phyloP scores from a whole-genome alignment of 139 green algal genomes.

The Chlamydomonas asymmetrica region DNA sequence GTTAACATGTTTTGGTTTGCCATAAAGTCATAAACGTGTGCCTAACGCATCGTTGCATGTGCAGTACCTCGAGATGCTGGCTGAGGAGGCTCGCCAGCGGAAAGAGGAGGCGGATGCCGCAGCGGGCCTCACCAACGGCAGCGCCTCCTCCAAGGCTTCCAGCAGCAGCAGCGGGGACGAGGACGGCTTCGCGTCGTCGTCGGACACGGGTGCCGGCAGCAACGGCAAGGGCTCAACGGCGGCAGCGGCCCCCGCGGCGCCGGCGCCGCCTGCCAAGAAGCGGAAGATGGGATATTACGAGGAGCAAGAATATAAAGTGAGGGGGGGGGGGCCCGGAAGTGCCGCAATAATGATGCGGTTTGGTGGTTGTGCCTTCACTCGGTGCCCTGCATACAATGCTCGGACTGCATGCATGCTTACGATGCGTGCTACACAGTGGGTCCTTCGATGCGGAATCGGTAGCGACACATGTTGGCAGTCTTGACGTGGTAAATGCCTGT shows the following conservation, averaged over 20 bases:
- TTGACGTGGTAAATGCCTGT: too few relatives aligned
- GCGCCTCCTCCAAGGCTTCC: not conserved
- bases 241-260: not conserved
- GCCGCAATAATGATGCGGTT: not conserved
- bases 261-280: conserved; percentile 13
- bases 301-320: conserved; percentile 49
- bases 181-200: too few relatives aligned
- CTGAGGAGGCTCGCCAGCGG: conserved; percentile 34
- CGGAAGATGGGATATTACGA: conserved; percentile 56
- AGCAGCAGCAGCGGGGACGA: conserved; percentile 25
- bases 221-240: conserved; percentile 4
- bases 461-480: not conserved
- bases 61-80: conserved; percentile 52
- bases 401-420: not conserved
- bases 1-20: not conserved
- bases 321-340: not conserved
- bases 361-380: not conserved
- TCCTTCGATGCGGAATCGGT: not conserved
- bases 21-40: not conserved
- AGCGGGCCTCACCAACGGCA: not conserved
- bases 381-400: not conserved
- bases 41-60: not conserved
- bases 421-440: too few relatives aligned
- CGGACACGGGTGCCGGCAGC: too few relatives aligned
- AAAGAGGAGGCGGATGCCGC: conserved; percentile 2